Base-by-base conservation (phyloP, 1,284 basidiomycete species). In the Omphalotus olearius region DNA sequence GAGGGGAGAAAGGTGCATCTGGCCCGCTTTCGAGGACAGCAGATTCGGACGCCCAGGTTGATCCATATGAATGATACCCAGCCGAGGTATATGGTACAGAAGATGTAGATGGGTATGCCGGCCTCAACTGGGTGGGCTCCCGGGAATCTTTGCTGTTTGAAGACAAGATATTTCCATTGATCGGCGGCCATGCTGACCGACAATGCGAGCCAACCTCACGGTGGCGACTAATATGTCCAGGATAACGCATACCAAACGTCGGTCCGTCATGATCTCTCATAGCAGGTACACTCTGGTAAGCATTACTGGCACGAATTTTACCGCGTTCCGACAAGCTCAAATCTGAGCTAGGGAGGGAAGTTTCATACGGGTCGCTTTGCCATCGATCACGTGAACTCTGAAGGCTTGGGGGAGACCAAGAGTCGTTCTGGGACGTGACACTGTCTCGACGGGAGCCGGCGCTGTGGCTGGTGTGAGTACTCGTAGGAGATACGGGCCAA, bases 241-340 rank as follows among this genome's bases (percentile, higher is more conserved):
- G 38, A 23, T 50, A 54, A 2, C 52, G 46, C 16, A 41, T 44
- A 18, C 45, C 40, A 18, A 36, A 39, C 9, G 52, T 17, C 18
- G 44, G 42, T 10, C 23, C 39, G n/a, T 55, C 50, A 28, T 53
- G 51, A 16, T 56, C 50, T 49, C 56, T 51, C 43, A 56, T 54
- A 11, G 60, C 56, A 6, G 57, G 53, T 9, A 66, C 58, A 42
- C 61, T 59, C 16, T 69, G 68, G 47, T 71, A 69, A 7, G 67
- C 60, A 46, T 68, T 66, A 38, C 61, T 65, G 3, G 68, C 62
- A 20, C 73, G 65, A 16, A 65, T 56, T 43, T 73, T 66, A 28
- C 66, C 53, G n/a, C 73, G 69, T 42, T 76, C 74, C 42, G 26
- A 36, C 23, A 66, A 64, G 55, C 69, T 69, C n/a, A 65, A 56